Base-by-base conservation (phyloP, 805 yeast genomes). In the Candida sphagnicola region DNA sequence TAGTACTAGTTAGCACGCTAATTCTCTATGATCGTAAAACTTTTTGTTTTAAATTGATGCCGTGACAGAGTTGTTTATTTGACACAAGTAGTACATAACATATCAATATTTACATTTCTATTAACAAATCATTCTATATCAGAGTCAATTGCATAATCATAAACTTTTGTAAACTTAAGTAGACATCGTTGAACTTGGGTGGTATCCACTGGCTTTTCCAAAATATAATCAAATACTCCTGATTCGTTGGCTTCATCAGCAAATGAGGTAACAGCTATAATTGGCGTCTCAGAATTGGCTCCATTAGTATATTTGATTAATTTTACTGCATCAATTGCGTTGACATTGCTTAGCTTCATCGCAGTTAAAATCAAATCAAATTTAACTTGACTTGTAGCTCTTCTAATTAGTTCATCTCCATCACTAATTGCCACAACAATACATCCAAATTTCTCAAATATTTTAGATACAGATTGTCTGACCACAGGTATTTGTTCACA, bases 401-500 rank as follows among this genome's bases (percentile, higher is more conserved):
- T 65, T 43, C 93, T 72, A 11, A 89, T 75, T 42, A 89, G 68
- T 44, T 89, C 96, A 43, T 88, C 91, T 1, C 95, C 96, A 42
- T 80, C 80, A 0, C 80, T 67, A 5, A 86, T 84, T 2, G 85
- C 69, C 4, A 86, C 85, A 6, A 88, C 95, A 10, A 82, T 78
- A 62, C 95, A 88, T 1, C 95, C 95, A 17, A 80, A 54, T 37
- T 72, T 70, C 43, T 78, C 86, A 41, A 91, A 65, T 44, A 81
- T 71, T 42, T 73, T 76, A 31, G 78, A 74, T 18, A 82, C 73
- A 11, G 86, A 71, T 51, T 77, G 85, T 35, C 95, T 63, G 48
- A 86, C 81, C 40, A 83, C 83, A 0, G 96, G 93, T 43, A 86
- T 85, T 2, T 93, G 88, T 51, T 88, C 96, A 59, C 96, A 89